Base-by-base conservation (phyloP, 495 filamentous ascomycete species). In the Cryomyces minteri region DNA sequence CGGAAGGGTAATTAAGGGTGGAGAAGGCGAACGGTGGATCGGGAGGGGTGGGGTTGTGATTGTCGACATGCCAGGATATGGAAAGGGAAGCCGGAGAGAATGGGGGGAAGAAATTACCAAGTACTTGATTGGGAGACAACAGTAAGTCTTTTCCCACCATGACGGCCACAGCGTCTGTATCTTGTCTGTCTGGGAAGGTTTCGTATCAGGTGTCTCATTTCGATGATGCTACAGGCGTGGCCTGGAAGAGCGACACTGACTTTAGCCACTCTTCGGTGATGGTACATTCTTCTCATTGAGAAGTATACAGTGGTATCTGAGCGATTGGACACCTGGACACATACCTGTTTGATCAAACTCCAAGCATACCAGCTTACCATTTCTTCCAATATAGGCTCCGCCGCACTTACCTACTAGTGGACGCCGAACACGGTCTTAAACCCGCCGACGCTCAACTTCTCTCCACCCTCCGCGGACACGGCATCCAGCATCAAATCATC, bases 11-110 rank as follows among this genome's bases (percentile, higher is more conserved):
- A 32, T 25, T 1, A 11, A 28, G 45, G 28, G n/a, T 37, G 51
- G 33, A 11, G 45, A 40, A 38, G 43, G 44, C 43, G 43, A 47
- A 31, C 47, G 52, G 12, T 51, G 50, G 40, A 42, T 49, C 11
- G 48, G 40, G 31, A 39, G 53, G 31, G 71, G 79, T 43, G 67
- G 73, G 9, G 56, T 93, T 42, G 65, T 76, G 6, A 53, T 90
- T 8, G 64, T 94, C 33, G 92, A 98, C 61, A 88, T 92, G 84
- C 92, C 90, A 5, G 92, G 90, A 2, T 98, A 98, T 55, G 90
- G 92, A 4, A 69, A 80, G 44, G 81, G 74, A 5, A 84, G 80
- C 55, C 64, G 74, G 39, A 58, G 69, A 37, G 80, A 79, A 51
- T 95, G 88, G 88, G 90, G 90, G 2, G 61, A 63, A 49, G 79